A percentile compares a stretch with the other conserved stretches of the same genome.
phyloP scores from a whole-genome alignment of 805 yeast species.

The Pichia nakasei region DNA sequence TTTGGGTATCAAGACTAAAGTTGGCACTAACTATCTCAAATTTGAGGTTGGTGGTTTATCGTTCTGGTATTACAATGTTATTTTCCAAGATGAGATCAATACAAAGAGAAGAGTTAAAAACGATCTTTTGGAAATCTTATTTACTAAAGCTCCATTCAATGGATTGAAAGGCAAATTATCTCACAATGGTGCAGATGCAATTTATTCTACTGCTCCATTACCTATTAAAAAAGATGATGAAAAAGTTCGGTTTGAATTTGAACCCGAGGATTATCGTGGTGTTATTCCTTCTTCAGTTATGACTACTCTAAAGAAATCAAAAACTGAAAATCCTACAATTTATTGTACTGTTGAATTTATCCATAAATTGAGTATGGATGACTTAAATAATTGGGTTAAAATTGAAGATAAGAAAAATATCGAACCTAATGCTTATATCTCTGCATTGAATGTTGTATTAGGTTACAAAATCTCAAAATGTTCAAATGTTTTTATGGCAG shows the following conservation, averaged over 20 bases:
- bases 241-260: slow-evolving; percentile 14
- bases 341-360: slow-evolving; percentile 17
- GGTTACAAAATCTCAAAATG: slow-evolving; percentile 18
- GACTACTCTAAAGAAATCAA: slow-evolving; percentile 3
- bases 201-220: slow-evolving; percentile 16
- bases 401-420: slow-evolving; percentile 14
- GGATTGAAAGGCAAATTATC: slow-evolving; percentile 13
- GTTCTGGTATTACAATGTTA: slow-evolving; percentile 17
- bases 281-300: slow-evolving; percentile 14
- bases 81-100: slow-evolving; percentile 16
- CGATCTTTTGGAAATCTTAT: slow-evolving; percentile 15
- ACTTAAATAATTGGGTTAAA: slow-evolving; percentile 13
- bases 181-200: slow-evolving; percentile 17
- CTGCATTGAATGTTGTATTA: slow-evolving; percentile 17
- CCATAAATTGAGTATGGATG: slow-evolving; percentile 17
- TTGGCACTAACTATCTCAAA: slow-evolving; percentile 18
- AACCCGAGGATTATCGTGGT: slow-evolving; percentile 15
- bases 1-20: slow-evolving; percentile 15
- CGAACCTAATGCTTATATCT: slow-evolving; percentile 18
- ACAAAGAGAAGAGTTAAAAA: slow-evolving; percentile 15
- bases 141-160: slow-evolving; percentile 14
- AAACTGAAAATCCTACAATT: slow-evolving; percentile 9
- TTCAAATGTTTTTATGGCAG: slow-evolving; percentile 17
- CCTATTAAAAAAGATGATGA: slow-evolving; percentile 14
- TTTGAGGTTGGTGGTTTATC: slow-evolving; percentile 12